Conservation (phyloP, 2,329 filamentous ascomycete genomes). For the Plenodomus biglobosus region DNA sequence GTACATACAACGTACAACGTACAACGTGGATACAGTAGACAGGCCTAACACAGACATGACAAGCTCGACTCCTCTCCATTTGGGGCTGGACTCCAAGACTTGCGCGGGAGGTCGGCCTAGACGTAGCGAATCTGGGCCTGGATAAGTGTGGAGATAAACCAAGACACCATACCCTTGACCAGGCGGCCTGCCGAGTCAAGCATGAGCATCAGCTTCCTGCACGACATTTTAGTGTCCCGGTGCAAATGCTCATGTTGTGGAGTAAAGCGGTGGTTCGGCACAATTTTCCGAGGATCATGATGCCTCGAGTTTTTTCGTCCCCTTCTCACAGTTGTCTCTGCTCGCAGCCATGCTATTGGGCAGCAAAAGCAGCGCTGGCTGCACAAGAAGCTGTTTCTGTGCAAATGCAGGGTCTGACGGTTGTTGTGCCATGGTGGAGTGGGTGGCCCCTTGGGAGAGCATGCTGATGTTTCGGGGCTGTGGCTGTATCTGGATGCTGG, state of each 20-base stretch:
- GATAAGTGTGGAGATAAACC: constrained; percentile 16
- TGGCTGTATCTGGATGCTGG: background rate
- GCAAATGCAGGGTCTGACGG: background rate
- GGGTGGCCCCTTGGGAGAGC: background rate
- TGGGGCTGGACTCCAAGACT: constrained; percentile 5
- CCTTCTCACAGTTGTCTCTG: background rate
- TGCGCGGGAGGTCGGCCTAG: constrained; percentile 19
- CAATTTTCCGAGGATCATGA: constrained; percentile 16
- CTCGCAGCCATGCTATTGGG: background rate
- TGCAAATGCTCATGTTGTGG: constrained; percentile 14
- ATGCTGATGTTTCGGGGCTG: background rate
- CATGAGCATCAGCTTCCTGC: constrained; percentile 21
- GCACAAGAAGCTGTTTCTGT: background rate
- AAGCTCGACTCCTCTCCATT: constrained; percentile 4
- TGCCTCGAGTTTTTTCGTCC: constrained; percentile 6
- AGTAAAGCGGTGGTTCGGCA: constrained; percentile 21
- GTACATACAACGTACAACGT: too few species aligned
- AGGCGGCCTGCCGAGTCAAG: constrained; percentile 9
- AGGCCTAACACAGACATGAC: background rate
- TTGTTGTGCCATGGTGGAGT: background rate
- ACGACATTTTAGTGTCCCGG: constrained; percentile 25
- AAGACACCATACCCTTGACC: constrained; percentile 21
- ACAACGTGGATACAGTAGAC: too few species aligned
- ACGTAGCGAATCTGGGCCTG: constrained; percentile 14
- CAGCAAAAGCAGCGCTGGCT: background rate